phyloP scores from a whole-genome alignment of 1,139 yeast genomes.

The Geotrichum armillariae region DNA sequence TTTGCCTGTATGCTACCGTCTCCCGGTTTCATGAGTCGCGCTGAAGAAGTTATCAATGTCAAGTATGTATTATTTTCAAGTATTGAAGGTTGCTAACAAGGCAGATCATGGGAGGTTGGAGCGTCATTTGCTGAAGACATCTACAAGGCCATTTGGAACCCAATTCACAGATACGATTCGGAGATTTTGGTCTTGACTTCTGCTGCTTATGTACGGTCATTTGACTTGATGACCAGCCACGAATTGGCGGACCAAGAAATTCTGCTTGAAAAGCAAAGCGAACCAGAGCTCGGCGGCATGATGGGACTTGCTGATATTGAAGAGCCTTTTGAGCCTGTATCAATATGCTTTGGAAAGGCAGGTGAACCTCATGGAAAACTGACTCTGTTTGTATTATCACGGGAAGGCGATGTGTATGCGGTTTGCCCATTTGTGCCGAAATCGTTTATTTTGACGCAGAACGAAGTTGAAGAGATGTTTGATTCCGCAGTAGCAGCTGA shows the following conservation, averaged over 20 bases:
- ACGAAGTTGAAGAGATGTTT: conserved; percentile 42
- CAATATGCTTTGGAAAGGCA: conserved; percentile 51
- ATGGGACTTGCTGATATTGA: conserved; percentile 21
- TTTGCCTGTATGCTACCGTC: conserved; percentile 38
- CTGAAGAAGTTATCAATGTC: conserved; percentile 19
- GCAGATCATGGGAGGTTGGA: conserved; percentile 30
- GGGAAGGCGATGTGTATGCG: conserved; percentile 56
- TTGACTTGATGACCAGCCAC: conserved; percentile 38
- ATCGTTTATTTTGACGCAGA: conserved; percentile 39
- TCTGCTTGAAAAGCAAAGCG: conserved; percentile 3
- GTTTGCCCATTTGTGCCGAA: conserved; percentile 58
- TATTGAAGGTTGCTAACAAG: conserved; percentile 15
- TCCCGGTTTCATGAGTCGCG: conserved; percentile 33
- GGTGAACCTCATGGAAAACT: conserved; percentile 44
- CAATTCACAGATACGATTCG: conserved; percentile 44
- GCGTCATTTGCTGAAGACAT: conserved; percentile 12
- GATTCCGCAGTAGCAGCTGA: conserved; percentile 44
- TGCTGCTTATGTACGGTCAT: conserved; percentile 41
- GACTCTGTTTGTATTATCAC: conserved; percentile 49
- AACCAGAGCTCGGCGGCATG: background rate
- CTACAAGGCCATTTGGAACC: conserved; percentile 47
- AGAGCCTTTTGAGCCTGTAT: conserved; percentile 34
- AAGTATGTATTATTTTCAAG: conserved; percentile 1
- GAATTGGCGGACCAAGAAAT: conserved; percentile 31
- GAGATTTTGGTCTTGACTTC: conserved; percentile 43